A percentile compares a stretch with the other conserved stretches of the same genome.
phyloP scores from a whole-genome alignment of 129 eudicot genomes.

The Pittosporum tobira region DNA sequence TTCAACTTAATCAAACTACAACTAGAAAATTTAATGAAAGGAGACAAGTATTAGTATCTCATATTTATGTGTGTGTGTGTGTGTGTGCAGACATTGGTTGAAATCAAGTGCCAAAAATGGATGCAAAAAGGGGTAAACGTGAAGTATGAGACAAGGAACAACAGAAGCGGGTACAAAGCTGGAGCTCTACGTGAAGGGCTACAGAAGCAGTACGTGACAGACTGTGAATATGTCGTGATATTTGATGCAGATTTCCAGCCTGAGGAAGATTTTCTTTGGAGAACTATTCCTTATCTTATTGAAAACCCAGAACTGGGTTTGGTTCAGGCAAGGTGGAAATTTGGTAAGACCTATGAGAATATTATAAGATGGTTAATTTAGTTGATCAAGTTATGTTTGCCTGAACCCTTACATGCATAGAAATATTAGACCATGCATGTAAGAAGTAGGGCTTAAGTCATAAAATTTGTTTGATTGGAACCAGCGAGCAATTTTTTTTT shows the following conservation, averaged over 20 bases:
- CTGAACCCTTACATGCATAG: not conserved
- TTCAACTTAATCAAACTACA: not conserved
- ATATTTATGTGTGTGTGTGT: slow-evolving; percentile 4
- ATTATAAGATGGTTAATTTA: not conserved
- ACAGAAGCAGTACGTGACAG: slow-evolving; percentile 52
- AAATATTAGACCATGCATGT: not conserved
- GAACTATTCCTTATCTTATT: slow-evolving; percentile 64
- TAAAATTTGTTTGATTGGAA: not conserved
- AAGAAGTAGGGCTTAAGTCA: slow-evolving; percentile 8
- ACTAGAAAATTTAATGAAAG: not conserved
- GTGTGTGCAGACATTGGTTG: slow-evolving; percentile 50
- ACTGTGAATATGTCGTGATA: slow-evolving; percentile 63
- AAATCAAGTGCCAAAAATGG: slow-evolving; percentile 64
- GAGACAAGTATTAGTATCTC: not conserved
- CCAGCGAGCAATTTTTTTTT: no score
- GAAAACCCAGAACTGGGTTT: slow-evolving; percentile 63
- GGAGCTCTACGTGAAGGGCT: slow-evolving; percentile 84
- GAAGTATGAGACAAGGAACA: slow-evolving; percentile 71
- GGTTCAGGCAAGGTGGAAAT: slow-evolving; percentile 94
- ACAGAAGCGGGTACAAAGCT: slow-evolving; percentile 81
- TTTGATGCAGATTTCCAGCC: slow-evolving; percentile 95
- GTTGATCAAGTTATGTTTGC: not conserved
- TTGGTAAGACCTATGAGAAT: slow-evolving; percentile 34
- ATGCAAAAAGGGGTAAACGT: slow-evolving; percentile 57
- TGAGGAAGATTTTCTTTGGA: slow-evolving; percentile 60